These are phyloP conservation scores for Coix lacrymajobi DNA, from an alignment of 176 grass and related monocot species.

Conservation along the genomic window DNA sequence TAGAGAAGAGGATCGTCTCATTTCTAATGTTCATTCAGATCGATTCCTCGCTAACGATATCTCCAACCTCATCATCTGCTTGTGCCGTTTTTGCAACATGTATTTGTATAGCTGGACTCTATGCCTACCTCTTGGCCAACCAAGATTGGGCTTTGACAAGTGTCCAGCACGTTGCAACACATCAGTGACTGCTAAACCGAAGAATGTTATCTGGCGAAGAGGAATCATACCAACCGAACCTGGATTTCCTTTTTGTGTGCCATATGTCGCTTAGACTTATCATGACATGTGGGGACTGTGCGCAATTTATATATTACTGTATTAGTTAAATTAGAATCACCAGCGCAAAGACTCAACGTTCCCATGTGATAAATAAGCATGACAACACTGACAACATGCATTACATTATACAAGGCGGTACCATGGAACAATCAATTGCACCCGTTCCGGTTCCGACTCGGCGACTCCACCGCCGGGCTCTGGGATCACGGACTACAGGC, in stretches of 20 bases:
- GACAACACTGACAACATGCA: slow-evolving; percentile 4
- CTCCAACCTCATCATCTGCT: too few species aligned
- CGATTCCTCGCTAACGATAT: neutral
- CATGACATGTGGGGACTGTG: neutral
- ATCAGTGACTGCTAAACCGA: neutral
- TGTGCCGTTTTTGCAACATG: neutral
- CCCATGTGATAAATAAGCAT: slow-evolving; percentile 25
- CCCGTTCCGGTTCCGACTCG: neutral
- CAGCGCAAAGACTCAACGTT: neutral
- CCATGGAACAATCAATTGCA: slow-evolving; percentile 11
- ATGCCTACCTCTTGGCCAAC: neutral
- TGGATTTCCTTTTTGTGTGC: neutral
- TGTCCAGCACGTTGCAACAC: neutral
- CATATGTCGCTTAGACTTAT: neutral
- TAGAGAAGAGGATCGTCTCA: neutral
- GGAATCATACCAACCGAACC: neutral
- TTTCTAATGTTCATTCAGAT: neutral
- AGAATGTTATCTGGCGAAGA: neutral
- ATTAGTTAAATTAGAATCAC: neutral
- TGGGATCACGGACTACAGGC: neutral
- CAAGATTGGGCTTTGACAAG: neutral
- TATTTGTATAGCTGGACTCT: neutral
- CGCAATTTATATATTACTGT: neutral
- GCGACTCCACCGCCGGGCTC: neutral
- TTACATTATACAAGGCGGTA: slow-evolving; percentile 20